A percentile compares a stretch with the other conserved stretches of the same genome.
Conservation (phyloP, 2,329 filamentous ascomycete genomes). For the Daldinia sp. region DNA sequence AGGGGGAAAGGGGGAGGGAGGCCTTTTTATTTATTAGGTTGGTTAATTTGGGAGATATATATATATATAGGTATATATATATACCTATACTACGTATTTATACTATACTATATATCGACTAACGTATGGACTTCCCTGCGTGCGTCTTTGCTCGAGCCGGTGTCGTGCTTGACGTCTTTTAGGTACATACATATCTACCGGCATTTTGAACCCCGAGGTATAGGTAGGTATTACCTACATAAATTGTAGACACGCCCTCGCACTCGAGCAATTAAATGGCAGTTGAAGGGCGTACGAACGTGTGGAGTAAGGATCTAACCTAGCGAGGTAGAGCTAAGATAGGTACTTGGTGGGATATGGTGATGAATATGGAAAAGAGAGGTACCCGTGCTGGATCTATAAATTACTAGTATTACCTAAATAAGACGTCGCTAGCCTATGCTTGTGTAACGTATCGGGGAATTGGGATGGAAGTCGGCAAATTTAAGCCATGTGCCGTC, state of each 20-base stretch:
- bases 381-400: not conserved
- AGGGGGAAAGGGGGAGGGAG: too few species aligned
- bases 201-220: slow-evolving; percentile 28
- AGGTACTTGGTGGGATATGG: too few species aligned
- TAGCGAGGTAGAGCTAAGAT: too few species aligned
- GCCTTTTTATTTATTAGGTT: not conserved
- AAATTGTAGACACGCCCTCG: not conserved
- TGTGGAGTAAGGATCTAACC: too few species aligned
- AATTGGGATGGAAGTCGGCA: too few species aligned
- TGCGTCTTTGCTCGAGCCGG: slow-evolving; percentile 2
- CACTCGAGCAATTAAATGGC: too few species aligned
- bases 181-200: slow-evolving; percentile 15
- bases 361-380: not conserved
- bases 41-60: too few species aligned
- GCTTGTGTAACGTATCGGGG: not conserved
- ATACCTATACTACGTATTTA: not conserved
- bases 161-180: slow-evolving; percentile 6
- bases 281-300: not conserved
- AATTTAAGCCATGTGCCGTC: not conserved
- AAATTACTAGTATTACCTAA: not conserved
- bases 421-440: slow-evolving; percentile 3
- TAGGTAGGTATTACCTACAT: not conserved
- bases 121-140: not conserved
- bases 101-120: too few species aligned
- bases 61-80: too few species aligned